Evolutionary conservation across 371 early-diverging fungal genomes (phyloP), one percentile per base, ranked within the genome.

Genomic region (Mucor ambiguus): DNA sequence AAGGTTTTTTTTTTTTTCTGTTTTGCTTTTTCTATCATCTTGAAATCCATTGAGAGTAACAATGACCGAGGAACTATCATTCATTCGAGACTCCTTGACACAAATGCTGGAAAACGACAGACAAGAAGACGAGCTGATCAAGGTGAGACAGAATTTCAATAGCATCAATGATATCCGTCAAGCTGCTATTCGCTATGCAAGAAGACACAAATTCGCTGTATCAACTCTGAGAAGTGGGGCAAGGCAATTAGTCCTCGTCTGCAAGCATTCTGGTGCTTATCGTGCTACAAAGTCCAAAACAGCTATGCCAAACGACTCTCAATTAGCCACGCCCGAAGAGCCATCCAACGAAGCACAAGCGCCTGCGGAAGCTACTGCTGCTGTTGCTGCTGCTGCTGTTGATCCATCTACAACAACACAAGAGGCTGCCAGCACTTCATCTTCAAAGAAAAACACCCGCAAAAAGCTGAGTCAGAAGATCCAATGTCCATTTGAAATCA

Each of bases 151-250:
- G 20, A 16, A 26, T 3, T 66, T 41, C 33, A 43, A 60, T 8
- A 55, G 33, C 20, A 66, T 66, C 12, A 32, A 59, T 33, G 69
- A 37, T 9, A 33, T 63, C 38, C 63, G 69, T 30, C 22, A 60
- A 37, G 64, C 69, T 35, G 64, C 64, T 57, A 69, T 64, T 55
- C 46, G 49, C 24, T 69, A 64, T 60, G 69, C 61, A n/a, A 64
- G 60, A 61, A 41, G 64, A 44, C 60, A 60, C 4, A 64, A 60
- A 30, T 69, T 69, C 61, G 69, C 69, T 9, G 64, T 69, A 11
- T 54, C 65, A 9, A 69, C 69, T 3, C 35, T 69, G 14, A 32
- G 69, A 44, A 69, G 69, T 24, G 56, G 61, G 1, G 57, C 55
- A 29, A 52, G 64, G 12, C 64, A 64, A 18, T 29, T 69, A 4